A percentile compares a stretch with the other conserved stretches of the same genome.
Conservation (phyloP, 176 grass and related monocot species). For the Themeda triandra region DNA sequence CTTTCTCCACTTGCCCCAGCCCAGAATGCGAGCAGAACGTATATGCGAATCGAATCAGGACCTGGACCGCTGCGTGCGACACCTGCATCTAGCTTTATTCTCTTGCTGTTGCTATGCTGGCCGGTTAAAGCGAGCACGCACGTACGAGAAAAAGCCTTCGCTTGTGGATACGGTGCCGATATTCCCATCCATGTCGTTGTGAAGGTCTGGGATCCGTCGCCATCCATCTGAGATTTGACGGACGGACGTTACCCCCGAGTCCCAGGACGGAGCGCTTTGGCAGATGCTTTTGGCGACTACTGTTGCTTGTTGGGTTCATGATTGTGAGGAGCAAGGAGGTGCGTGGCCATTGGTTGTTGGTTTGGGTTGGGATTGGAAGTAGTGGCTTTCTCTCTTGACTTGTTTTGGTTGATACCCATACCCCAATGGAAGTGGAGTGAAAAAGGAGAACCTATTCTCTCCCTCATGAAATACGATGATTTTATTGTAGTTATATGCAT, state of each 20-base stretch:
- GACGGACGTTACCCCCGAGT: not conserved
- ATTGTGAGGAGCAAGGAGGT: no score
- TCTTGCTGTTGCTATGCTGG: not conserved
- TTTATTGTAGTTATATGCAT: no score
- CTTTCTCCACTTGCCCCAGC: not conserved
- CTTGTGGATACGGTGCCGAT: not conserved
- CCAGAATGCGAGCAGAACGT: not conserved
- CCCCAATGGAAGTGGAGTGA: not conserved
- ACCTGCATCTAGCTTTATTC: no score
- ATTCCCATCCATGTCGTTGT: not conserved
- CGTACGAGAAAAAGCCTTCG: no score
- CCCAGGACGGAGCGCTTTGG: not conserved
- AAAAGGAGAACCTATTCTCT: not conserved
- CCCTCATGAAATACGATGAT: no score
- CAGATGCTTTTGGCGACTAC: not conserved
- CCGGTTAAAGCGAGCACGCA: no score
- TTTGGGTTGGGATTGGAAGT: not conserved
- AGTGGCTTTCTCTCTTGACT: not conserved
- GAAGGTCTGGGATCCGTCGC: constrained; percentile 8
- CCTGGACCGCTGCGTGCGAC: no score
- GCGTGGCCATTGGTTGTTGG: not conserved
- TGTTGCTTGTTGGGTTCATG: not conserved
- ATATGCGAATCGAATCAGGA: no score
- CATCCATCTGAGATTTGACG: constrained; percentile 7
- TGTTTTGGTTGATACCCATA: not conserved